Conservation (phyloP, 2,329 filamentous ascomycete species). For the Cladosporium cucumerinum region DNA sequence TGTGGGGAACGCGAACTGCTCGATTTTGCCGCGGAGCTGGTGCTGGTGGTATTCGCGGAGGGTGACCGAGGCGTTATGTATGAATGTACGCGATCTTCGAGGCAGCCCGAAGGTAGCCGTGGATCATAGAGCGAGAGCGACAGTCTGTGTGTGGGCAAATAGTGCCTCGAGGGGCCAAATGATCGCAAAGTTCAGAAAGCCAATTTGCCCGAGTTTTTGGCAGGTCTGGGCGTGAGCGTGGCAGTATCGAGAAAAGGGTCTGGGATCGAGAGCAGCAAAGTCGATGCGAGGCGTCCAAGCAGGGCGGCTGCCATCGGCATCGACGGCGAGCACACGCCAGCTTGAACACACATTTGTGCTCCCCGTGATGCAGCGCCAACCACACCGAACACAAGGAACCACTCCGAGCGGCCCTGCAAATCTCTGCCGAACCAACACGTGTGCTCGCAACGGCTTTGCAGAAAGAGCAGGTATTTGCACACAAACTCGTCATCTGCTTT, state of each 20-base stretch:
- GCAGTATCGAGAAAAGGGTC: neutral
- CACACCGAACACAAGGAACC: neutral
- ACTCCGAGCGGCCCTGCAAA: neutral
- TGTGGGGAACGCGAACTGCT: neutral
- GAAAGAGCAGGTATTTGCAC: neutral
- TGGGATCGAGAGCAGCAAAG: neutral
- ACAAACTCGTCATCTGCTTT: neutral
- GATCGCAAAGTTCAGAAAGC: neutral
- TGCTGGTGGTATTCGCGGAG: too few relatives aligned
- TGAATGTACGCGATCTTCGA: neutral
- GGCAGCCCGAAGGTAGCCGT: neutral
- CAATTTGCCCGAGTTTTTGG: neutral
- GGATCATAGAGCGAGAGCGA: neutral
- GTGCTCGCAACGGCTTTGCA: neutral
- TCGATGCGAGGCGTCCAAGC: neutral
- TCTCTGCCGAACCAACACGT: slow-evolving; percentile 1
- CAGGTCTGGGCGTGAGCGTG: neutral
- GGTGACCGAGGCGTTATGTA: neutral
- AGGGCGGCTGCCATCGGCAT: neutral
- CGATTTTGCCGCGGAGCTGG: neutral
- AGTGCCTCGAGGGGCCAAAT: neutral
- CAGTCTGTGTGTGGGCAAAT: neutral
- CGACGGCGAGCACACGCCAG: neutral
- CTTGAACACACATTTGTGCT: neutral
- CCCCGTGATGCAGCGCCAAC: neutral